Conservation (phyloP, 352 stramenopile species). For the Phytopythium boreale region DNA sequence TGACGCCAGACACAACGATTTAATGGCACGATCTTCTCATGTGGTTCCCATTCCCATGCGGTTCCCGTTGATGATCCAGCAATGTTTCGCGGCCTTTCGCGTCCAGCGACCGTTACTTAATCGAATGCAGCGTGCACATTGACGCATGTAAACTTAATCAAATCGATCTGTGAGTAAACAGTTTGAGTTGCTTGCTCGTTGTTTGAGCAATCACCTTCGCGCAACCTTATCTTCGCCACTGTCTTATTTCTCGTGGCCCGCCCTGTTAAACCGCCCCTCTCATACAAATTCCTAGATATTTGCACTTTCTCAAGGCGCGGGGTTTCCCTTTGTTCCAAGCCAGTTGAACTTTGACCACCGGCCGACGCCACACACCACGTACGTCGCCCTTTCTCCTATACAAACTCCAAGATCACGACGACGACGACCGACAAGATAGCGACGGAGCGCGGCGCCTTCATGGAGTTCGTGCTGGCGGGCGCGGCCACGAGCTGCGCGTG, state of each 20-base stretch:
- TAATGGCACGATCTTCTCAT: neutral
- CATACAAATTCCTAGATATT: neutral
- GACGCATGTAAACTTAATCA: slow-evolving; percentile 3
- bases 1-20: neutral
- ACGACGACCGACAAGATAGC: slow-evolving; percentile 9
- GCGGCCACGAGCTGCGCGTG: slow-evolving; percentile 62
- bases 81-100: neutral
- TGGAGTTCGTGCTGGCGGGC: slow-evolving; percentile 74
- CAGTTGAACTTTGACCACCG: neutral
- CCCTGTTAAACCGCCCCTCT: neutral
- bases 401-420: slow-evolving; percentile 1
- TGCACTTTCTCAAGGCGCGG: neutral
- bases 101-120: neutral
- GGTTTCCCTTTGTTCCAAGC: no score
- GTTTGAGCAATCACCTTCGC: slow-evolving; percentile 1
- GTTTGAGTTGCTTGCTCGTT: neutral
- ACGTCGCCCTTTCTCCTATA: neutral
- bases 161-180: neutral
- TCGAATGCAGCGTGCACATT: neutral
- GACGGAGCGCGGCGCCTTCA: slow-evolving; percentile 44
- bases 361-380: neutral
- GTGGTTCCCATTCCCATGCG: neutral
- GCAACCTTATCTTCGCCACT: neutral
- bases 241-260: neutral
- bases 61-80: no score